A percentile compares a stretch with the other conserved stretches of the same genome.
phyloP scores from a whole-genome alignment of 441 rosid species.

The Dalechampia spathulata region DNA sequence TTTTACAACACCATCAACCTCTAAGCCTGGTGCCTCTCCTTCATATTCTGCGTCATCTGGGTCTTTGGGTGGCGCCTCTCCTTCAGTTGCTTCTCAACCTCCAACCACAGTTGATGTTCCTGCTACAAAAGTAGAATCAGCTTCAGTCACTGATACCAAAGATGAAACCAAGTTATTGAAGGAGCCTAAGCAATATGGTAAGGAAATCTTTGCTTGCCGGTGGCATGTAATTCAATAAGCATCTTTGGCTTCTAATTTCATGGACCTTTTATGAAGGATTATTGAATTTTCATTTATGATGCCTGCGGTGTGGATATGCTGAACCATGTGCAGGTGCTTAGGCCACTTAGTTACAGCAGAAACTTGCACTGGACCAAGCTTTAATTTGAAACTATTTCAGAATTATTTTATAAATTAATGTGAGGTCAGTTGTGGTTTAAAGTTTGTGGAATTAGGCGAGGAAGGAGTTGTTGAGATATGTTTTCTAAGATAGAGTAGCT shows the following conservation, averaged over 20 bases:
- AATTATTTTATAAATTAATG: too few species aligned
- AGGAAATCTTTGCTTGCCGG: constrained; percentile 7
- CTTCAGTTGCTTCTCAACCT: constrained; percentile 43
- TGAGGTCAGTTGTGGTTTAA: not conserved
- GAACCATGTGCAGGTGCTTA: too few species aligned
- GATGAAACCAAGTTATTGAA: constrained; percentile 31
- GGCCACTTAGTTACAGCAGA: too few species aligned
- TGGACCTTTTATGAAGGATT: too few species aligned
- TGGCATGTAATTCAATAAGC: not conserved
- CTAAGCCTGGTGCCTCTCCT: too few species aligned
- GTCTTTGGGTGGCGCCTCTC: constrained; percentile 24
- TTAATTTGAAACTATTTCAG: not conserved
- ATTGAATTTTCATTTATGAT: too few species aligned
- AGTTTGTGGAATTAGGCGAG: not conserved
- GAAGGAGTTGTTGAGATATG: not conserved
- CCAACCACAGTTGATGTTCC: constrained; percentile 60
- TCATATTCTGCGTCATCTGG: constrained; percentile 15
- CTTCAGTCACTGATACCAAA: constrained; percentile 31
- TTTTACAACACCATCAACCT: too few species aligned
- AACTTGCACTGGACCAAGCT: too few species aligned
- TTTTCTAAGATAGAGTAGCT: not conserved
- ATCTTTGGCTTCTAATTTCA: too few species aligned
- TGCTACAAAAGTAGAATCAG: constrained; percentile 50
- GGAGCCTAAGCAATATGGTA: constrained; percentile 74
- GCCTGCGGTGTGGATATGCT: too few species aligned